Evolutionary conservation across 2,329 filamentous ascomycete species (phyloP).

Genomic region (Colletotrichum lupini): DNA sequence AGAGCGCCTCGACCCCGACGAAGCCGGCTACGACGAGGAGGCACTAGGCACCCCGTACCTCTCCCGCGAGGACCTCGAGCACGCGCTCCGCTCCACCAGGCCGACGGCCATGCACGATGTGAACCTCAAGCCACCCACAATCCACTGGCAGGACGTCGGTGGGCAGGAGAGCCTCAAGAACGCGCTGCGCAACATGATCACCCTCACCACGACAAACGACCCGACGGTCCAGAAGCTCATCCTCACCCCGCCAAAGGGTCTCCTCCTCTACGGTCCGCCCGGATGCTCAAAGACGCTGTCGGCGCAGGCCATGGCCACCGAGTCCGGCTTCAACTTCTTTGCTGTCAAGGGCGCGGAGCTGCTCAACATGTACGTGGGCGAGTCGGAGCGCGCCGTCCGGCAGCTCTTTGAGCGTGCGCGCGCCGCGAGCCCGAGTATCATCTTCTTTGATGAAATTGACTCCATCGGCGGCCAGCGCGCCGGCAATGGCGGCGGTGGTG

Average conservation of each 20-base stretch:
- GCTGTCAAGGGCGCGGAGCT: slow-evolving; percentile 94
- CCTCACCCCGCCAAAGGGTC: slow-evolving; percentile 77
- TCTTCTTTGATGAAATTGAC: slow-evolving; percentile 98
- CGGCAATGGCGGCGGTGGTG: slow-evolving; percentile 58
- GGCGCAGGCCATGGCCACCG: slow-evolving; percentile 90
- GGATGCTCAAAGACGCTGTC: slow-evolving; percentile 95
- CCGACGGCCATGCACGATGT: slow-evolving; percentile 91
- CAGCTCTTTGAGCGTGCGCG: slow-evolving; percentile 88
- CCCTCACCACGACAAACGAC: slow-evolving; percentile 47
- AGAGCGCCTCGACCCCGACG: slow-evolving; percentile 44
- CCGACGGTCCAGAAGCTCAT: slow-evolving; percentile 49
- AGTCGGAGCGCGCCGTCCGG: slow-evolving; percentile 87
- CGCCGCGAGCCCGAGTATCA: slow-evolving; percentile 85
- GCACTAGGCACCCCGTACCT: slow-evolving; percentile 42
- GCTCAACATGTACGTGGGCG: slow-evolving; percentile 96
- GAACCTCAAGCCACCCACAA: slow-evolving; percentile 86
- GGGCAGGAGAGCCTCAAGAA: slow-evolving; percentile 83
- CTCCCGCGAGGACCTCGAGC: slow-evolving; percentile 65
- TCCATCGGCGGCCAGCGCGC: slow-evolving; percentile 73
- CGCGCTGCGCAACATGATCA: slow-evolving; percentile 63
- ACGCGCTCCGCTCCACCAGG: slow-evolving; percentile 75
- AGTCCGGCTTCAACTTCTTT: slow-evolving; percentile 92
- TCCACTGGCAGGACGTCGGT: slow-evolving; percentile 88
- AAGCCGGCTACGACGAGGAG: slow-evolving; percentile 37
- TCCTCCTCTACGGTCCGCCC: slow-evolving; percentile 90